These are phyloP conservation scores for Termitomyces sp. DNA, from an alignment of 768 basidiomycete species.

Conservation along the genomic window DNA sequence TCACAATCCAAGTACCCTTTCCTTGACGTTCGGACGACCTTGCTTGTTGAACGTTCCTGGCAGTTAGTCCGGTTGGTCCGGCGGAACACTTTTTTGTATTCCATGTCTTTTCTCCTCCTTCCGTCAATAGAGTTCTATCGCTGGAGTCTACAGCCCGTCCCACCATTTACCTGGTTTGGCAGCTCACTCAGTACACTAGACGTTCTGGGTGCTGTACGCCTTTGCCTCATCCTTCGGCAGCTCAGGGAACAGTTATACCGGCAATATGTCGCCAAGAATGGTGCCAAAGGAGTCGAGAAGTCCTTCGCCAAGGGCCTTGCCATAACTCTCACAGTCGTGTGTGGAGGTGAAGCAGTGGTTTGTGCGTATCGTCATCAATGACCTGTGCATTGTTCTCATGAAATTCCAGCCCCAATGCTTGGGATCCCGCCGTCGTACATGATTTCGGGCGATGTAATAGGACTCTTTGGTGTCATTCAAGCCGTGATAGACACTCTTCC, in stretches of 20 bases:
- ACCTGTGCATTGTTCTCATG: not conserved
- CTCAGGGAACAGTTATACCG: constrained; percentile 44
- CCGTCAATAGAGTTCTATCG: constrained; percentile 47
- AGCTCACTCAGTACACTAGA: constrained; percentile 57
- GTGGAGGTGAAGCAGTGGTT: constrained; percentile 70
- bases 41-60: no score
- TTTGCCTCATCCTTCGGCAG: constrained; percentile 66
- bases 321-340: constrained; percentile 63
- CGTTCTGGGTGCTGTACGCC: constrained; percentile 58
- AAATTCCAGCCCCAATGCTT: constrained; percentile 49
- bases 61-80: not conserved
- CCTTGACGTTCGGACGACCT: no score
- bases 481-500: constrained; percentile 60
- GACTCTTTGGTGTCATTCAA: constrained; percentile 57
- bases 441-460: constrained; percentile 59
- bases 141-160: constrained; percentile 49
- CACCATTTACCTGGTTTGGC: constrained; percentile 66
- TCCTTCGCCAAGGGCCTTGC: constrained; percentile 55
- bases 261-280: constrained; percentile 38
- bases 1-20: not conserved
- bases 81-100: not conserved
- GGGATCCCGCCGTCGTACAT: constrained; percentile 74
- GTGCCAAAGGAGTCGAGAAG: constrained; percentile 32
- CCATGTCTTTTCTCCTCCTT: constrained; percentile 29
- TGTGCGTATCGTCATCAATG: constrained; percentile 33